Percentiles rank a stretch among this genome's conserved stretches.
phyloP scores from a whole-genome alignment of 1,284 basidiomycete genomes.

The Vanrija pseudolonga region DNA sequence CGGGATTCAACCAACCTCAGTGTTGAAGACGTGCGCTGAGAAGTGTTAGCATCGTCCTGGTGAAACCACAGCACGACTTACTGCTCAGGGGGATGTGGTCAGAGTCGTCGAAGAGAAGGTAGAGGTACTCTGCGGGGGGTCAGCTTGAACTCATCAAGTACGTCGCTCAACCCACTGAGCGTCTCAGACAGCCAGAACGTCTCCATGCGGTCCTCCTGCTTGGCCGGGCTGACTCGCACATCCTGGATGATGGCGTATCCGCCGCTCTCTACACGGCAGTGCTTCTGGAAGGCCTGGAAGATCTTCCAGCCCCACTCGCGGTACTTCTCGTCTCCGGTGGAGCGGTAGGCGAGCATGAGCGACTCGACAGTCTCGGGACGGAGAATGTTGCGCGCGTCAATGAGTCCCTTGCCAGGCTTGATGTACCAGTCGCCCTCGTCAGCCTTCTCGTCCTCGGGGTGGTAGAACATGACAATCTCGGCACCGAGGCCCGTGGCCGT shows the following conservation, averaged over 20 bases:
- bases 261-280: slow-evolving; percentile 66
- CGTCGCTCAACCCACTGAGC: slow-evolving; percentile 55
- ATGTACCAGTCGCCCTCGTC: slow-evolving; percentile 77
- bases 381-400: slow-evolving; percentile 85
- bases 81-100: slow-evolving; percentile 67
- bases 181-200: slow-evolving; percentile 93
- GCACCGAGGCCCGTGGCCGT: slow-evolving; percentile 80
- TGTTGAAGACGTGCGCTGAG: slow-evolving; percentile 87
- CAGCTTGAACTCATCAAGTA: too few relatives aligned
- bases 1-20: slow-evolving; percentile 61
- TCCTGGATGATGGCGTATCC: slow-evolving; percentile 83
- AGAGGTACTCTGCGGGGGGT: slow-evolving; percentile 66
- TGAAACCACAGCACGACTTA: slow-evolving; percentile 45
- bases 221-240: slow-evolving; percentile 66
- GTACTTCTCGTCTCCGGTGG: slow-evolving; percentile 78
- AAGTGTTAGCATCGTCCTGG: background rate
- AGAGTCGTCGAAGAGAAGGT: slow-evolving; percentile 77
- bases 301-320: slow-evolving; percentile 84
- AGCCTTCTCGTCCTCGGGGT: slow-evolving; percentile 49
- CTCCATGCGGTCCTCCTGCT: slow-evolving; percentile 86
- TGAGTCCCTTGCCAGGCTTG: slow-evolving; percentile 58
- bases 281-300: slow-evolving; percentile 81
- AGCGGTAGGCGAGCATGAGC: slow-evolving; percentile 77
- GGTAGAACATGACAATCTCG: slow-evolving; percentile 74
- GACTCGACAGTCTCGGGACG: slow-evolving; percentile 94